Base-by-base conservation (phyloP, 306 rosid species). In the Medicago ruthenica region DNA sequence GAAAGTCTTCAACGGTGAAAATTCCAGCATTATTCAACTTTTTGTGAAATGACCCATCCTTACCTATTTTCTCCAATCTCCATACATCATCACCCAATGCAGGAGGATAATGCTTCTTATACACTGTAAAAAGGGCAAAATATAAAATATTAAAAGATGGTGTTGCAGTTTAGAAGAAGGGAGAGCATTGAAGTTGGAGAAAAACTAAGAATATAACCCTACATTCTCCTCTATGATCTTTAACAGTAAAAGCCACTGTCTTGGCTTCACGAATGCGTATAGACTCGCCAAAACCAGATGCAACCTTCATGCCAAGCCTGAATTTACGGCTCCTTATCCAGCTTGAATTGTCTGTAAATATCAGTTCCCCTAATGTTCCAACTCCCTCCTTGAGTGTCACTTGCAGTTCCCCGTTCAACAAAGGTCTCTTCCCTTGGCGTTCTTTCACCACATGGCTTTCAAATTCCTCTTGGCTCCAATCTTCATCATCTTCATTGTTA, bases 141-240 rank as follows among this genome's bases (percentile, higher is more conserved):
- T 31, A 60, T 50, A 70, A 59, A 70, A 20, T 66, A 34, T 41
- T 47, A 34, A 45, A 79, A 69, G 64, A 71, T 8, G 36, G 69
- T 47, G 67, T 5, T 41, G 75, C 36, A 15, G 22, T 9, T 47
- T 14, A 21, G 20, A 41, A 15, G 67, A 10, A 59, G 22, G 58
- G 37, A 67, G 67, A 79, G 64, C 37, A 68, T 47, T 42, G 59
- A 24, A 11, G 74, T 64, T 64, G 51, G 37, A 37, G 71, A 67
- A 70, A 76, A 82, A 64, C 42, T 40, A n/a, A 62, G 64, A 63
- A 70, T 75, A 81, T 76, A 70, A 76, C 54, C 96, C 77, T 85
- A 92, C 99, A 69, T 96, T 96, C 99, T 80, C 99, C 99, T 87
- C 99, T 88, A 84, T 96, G 99, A 87, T 96, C 99, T 83, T 96